Base-by-base conservation (phyloP, 108 stramenopile genomes). In the Discostella stelligeroides region DNA sequence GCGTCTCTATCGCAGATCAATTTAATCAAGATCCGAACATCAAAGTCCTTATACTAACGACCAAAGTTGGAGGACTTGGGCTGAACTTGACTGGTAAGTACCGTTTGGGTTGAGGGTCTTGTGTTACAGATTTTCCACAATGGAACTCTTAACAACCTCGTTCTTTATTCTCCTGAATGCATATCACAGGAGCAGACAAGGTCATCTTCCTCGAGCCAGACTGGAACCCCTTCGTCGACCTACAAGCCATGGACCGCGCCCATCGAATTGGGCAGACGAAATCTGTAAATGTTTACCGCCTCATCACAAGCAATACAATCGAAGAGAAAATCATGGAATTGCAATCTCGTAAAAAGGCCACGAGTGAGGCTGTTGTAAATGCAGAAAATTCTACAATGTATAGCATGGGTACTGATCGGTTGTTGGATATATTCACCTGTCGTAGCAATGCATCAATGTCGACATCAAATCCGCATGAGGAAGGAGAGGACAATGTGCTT, bases 271-370 rank as follows among this genome's bases (percentile, higher is more conserved):
- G 91, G 29, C 91, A 92, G 69, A 86, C 83, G 12, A 79, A 83
- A 23, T 82, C 85, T 14, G 97, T 98, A 30, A 88, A 95, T 69
- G 94, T 97, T 8, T 98, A 95, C 70, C 85, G 94, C 13, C 87
- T 98, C 30, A 89, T 98, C 3, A 95, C 95, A 10, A 58, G 60
- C 24, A 79, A 85, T 72, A 91, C 97, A 2, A 86, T 97, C 38
- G 98, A 98, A 79, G 96, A 97, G 71, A 89, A 92, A 50, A 94
- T 96, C 9, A 85, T 92, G 92, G 37, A 84, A 60, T 56, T 92
- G 7, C 92, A 96, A 58, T 51, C 79, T 20, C 75, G 62, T 3
- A 96, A 96, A 60, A 60, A 86, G 56, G 86, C 81, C 9, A 86
- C 89, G 69, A 89, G 89, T 58, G 80, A 93, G 3, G 89, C 89